Evolutionary conservation across 768 basidiomycete genomes (phyloP).

Genomic region (Sarcodon sp.): DNA sequence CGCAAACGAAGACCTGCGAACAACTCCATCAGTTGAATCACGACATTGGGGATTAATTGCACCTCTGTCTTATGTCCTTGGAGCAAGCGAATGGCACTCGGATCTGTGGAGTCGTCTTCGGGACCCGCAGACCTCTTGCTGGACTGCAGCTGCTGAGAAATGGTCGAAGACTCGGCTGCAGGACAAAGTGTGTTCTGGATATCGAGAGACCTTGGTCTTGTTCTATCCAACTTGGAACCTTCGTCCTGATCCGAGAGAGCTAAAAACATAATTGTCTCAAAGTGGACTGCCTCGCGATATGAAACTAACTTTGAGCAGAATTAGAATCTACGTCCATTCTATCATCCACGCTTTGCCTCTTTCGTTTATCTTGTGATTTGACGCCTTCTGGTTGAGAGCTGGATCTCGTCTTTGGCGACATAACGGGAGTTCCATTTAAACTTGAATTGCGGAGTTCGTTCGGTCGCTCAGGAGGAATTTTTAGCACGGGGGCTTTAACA

Average conservation of each 20-base stretch:
- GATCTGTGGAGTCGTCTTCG: slow-evolving; percentile 18
- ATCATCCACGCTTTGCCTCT: slow-evolving; percentile 4
- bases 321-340: slow-evolving; percentile 19
- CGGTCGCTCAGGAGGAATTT: background rate
- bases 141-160: background rate
- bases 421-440: no score
- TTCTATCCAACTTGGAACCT: background rate
- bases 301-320: slow-evolving; percentile 17
- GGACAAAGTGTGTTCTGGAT: slow-evolving; percentile 1
- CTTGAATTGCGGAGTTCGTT: no score
- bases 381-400: no score
- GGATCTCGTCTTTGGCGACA: no score
- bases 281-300: background rate
- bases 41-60: slow-evolving; percentile 1
- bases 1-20: slow-evolving; percentile 66
- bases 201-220: slow-evolving; percentile 2
- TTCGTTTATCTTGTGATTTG: no score
- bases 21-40: slow-evolving; percentile 8
- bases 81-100: slow-evolving; percentile 4
- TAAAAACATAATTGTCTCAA: no score
- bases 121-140: slow-evolving; percentile 25
- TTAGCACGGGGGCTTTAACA: slow-evolving; percentile 2
- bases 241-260: background rate
- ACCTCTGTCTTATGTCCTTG: slow-evolving; percentile 8
- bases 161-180: background rate